Conservation (phyloP, 345 rosid genomes). For the Geranium rotundifolium region DNA sequence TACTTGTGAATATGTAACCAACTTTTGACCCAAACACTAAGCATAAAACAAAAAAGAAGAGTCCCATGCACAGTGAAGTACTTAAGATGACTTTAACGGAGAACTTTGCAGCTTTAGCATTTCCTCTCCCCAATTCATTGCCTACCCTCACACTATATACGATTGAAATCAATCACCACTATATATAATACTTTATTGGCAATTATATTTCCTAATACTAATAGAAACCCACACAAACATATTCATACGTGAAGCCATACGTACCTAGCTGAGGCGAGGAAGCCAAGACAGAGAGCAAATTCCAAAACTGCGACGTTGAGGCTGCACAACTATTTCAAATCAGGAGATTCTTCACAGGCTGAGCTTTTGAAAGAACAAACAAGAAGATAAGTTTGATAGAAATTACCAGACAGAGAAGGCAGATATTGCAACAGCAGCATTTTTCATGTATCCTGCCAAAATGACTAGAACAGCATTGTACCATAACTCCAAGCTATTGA, state of each 20-base stretch:
- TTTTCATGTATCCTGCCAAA: slow-evolving; percentile 59
- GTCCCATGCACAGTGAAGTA: slow-evolving; percentile 29
- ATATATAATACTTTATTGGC: no score
- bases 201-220: no score
- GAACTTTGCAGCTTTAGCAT: slow-evolving; percentile 35
- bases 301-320: slow-evolving; percentile 34
- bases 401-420: slow-evolving; percentile 85
- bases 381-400: neutral
- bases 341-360: neutral
- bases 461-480: slow-evolving; percentile 53
- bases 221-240: no score
- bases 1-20: slow-evolving; percentile 26
- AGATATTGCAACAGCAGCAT: slow-evolving; percentile 48
- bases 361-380: neutral
- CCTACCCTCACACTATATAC: slow-evolving; percentile 37
- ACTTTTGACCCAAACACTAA: slow-evolving; percentile 26
- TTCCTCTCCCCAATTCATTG: slow-evolving; percentile 49
- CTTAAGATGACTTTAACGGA: slow-evolving; percentile 29
- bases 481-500: slow-evolving; percentile 69
- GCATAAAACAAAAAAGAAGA: slow-evolving; percentile 26
- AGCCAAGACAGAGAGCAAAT: slow-evolving; percentile 44
- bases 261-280: slow-evolving; percentile 51
- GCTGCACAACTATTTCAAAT: slow-evolving; percentile 16
- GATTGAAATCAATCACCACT: neutral
- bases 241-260: slow-evolving; percentile 9